Base-by-base conservation (phyloP, 176 grass and related monocot species). In the Leersia perrieri region DNA sequence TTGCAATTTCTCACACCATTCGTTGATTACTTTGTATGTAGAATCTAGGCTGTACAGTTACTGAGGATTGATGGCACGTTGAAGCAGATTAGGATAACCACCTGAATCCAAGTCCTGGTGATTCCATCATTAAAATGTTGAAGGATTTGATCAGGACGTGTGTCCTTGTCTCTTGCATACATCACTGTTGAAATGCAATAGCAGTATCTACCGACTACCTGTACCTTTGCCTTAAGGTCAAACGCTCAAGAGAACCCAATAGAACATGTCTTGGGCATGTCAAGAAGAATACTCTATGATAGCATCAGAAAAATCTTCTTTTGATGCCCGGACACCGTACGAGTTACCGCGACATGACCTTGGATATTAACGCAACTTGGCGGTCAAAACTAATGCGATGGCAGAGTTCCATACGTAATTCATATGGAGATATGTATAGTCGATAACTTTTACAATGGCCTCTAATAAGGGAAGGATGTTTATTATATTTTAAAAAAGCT, bases 131-230 rank as follows among this genome's bases (percentile, higher is more conserved):
- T 55, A 34, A 53, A 66, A 72, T 15, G 66, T 77, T 73, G 41
- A 55, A 77, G 57, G 25, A 40, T 63, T 55, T 77, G 16, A 39
- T 77, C 28, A 33, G 41, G 65, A 22, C 47, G 47, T 11, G 76
- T 51, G 71, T 34, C 13, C 49, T 61, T 82, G 32, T 77, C 57
- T 60, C 33, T 69, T 76, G 41, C 64, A 27, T 18, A 34, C 34
- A 58, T 76, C 79, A 64, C n/a, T 34, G 15, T 45, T 69, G 55
- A 40, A 80, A 70, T 70, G 47, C 32, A 38, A 40, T 33, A 23
- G 18, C 25, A 20, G 18, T 29, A 20, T 64, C 13, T 28, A 39
- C 45, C 47, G 12, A 47, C 13, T 28, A 39, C 45, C 47, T 47
- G 20, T 6, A 57, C 38, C 18, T 44, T 33, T 61, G 53, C 53